A percentile compares a stretch with the other conserved stretches of the same genome.
Conservation (phyloP, 306 rosid species). For the Argentina anserina region DNA sequence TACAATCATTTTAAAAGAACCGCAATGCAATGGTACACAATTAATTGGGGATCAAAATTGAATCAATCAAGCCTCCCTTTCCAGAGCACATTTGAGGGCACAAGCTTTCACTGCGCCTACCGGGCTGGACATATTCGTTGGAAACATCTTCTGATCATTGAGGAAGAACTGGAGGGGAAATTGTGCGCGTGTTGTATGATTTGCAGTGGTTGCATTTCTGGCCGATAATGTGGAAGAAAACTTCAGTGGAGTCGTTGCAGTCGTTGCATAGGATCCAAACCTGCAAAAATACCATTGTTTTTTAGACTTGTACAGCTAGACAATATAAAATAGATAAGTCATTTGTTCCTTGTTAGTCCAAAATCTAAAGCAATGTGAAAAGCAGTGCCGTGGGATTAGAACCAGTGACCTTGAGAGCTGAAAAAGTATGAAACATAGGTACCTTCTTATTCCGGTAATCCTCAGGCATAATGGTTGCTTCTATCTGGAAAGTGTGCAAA, state of each 20-base stretch:
- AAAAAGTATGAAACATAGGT: not conserved
- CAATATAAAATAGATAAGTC: not conserved
- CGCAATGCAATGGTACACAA: slow-evolving; percentile 14
- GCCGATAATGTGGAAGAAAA: slow-evolving; percentile 75
- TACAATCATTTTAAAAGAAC: slow-evolving; percentile 19
- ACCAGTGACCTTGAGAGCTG: not conserved
- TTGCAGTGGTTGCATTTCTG: slow-evolving; percentile 91
- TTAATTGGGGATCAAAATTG: slow-evolving; percentile 1
- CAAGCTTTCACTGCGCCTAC: slow-evolving; percentile 10
- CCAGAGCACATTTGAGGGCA: not conserved
- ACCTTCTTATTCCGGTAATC: slow-evolving; percentile 86
- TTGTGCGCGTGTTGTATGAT: slow-evolving; percentile 83
- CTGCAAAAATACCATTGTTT: slow-evolving; percentile 46
- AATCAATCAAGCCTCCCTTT: slow-evolving; percentile 9
- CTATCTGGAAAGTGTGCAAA: slow-evolving; percentile 50
- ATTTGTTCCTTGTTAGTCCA: not conserved
- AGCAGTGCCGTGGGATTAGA: not conserved
- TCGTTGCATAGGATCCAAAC: slow-evolving; percentile 96
- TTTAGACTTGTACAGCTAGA: not conserved
- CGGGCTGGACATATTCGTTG: slow-evolving; percentile 13
- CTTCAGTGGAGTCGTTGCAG: slow-evolving; percentile 95
- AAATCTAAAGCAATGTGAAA: not conserved
- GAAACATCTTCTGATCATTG: slow-evolving; percentile 37
- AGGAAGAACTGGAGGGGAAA: slow-evolving; percentile 94
- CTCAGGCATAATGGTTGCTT: slow-evolving; percentile 80